Evolutionary conservation across 805 yeast species (phyloP), one percentile per base, ranked within the genome.

Genomic region (Metschnikowia cubensis): DNA sequence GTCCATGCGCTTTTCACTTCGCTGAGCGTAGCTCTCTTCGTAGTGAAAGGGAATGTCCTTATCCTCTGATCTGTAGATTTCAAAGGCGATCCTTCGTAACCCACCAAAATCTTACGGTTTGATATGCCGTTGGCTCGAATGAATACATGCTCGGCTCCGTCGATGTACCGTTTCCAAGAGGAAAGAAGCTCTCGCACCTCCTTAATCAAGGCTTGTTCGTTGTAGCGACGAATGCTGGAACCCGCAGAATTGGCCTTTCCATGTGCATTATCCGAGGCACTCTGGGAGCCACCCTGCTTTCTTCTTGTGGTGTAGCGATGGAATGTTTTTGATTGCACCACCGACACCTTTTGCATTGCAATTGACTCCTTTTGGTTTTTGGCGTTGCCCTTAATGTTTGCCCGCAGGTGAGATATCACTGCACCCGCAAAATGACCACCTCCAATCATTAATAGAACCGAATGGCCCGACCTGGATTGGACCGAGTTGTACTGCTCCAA

Each of bases 341-440:
- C 66, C 45, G 75, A 79, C 17, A 85, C 95, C 15, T 81, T 77
- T 65, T 83, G 89, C 48, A 80, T 82, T 40, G 77, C 71, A n/a
- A 78, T 62, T 13, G 78, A 75, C 47, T 72, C 79, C 44, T 67
- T 70, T 33, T 74, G 70, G 37, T 74, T 72, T 18, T 74, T 77
- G 6, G 74, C 71, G 54, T 82, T 82, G 2, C 89, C 89, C 55
- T 77, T 79, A 1, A 78, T 75, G 36, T 72, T 73, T 45, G 73
- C 71, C 21, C 80, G 84, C 44, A 74, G 74, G 61, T 91, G 97
- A 1, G 89, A 82, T 7, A 94, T 76, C 39, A 94, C 86, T 0
- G 97, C 97, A 17, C 94, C 99, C 0, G 98, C 96, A 73, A 94
- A 94, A 69, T 94, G 97, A 38, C 99, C 99, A 40, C 98, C 97